phyloP scores from a whole-genome alignment of 768 basidiomycete genomes.

The Pleurotus djamor region DNA sequence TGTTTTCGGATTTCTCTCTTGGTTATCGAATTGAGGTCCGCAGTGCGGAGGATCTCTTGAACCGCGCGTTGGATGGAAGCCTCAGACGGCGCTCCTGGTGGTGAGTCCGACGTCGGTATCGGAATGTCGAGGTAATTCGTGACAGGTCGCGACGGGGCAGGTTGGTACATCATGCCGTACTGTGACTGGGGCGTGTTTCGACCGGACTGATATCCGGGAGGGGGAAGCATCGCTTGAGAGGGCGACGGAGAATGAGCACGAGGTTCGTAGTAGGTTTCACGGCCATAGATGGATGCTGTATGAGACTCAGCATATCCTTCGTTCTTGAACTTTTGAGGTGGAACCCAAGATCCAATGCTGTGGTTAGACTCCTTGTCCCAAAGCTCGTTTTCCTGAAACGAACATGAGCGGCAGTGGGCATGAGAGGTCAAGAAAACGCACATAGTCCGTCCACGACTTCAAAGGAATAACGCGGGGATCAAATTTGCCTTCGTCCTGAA shows the following conservation, averaged over 20 bases:
- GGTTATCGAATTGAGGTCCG: conserved; percentile 88
- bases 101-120: conserved; percentile 49
- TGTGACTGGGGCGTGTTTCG: conserved; percentile 67
- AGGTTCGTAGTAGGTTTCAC: conserved; percentile 85
- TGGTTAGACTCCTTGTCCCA: conserved; percentile 99
- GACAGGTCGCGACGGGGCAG: conserved; percentile 64
- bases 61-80: conserved; percentile 74
- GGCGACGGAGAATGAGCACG: conserved; percentile 72
- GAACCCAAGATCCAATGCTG: conserved; percentile 91
- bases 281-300: conserved; percentile 81
- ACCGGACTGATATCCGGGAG: conserved; percentile 76
- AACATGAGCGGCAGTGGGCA: not conserved
- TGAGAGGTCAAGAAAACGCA: conserved; percentile 31
- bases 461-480: conserved; percentile 91
- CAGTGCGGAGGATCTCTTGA: conserved; percentile 66
- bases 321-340: conserved; percentile 67
- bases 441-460: conserved; percentile 97
- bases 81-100: conserved; percentile 54
- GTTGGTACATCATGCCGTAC: conserved; percentile 50
- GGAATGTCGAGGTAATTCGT: conserved; percentile 80
- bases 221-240: conserved; percentile 57
- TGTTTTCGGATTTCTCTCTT: conserved; percentile 87
- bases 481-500: conserved; percentile 95
- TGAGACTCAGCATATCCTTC: conserved; percentile 78
- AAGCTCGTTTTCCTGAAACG: conserved; percentile 80